Conservation (phyloP, 2,329 filamentous ascomycete species). For the Arthrobotrys conoides region DNA sequence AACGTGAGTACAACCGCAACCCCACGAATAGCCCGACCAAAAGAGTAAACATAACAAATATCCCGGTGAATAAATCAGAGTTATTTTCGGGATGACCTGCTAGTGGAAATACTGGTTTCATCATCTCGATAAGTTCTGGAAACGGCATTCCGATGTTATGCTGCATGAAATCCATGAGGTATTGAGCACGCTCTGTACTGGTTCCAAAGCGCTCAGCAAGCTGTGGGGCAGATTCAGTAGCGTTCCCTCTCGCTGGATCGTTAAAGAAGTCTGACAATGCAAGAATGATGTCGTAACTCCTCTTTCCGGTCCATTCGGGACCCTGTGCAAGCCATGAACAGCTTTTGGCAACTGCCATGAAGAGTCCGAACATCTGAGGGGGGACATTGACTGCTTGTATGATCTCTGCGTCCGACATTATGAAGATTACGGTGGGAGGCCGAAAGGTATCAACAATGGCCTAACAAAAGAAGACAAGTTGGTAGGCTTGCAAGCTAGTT, state of each 20-base stretch:
- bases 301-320: constrained; percentile 18
- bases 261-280: constrained; percentile 33
- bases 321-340: constrained; percentile 38
- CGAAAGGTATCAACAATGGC: neutral
- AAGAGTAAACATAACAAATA: constrained; percentile 60
- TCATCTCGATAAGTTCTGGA: constrained; percentile 33
- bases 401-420: constrained; percentile 14
- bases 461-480: neutral
- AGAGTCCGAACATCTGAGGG: constrained; percentile 9
- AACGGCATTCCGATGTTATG: constrained; percentile 13
- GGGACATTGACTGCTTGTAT: constrained; percentile 28
- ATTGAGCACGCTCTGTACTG: constrained; percentile 32
- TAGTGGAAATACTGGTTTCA: constrained; percentile 22
- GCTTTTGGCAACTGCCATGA: constrained; percentile 7
- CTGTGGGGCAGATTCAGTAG: constrained; percentile 23
- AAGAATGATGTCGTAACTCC: constrained; percentile 25
- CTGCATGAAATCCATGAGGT: constrained; percentile 28
- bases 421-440: neutral
- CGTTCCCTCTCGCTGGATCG: constrained; percentile 19
- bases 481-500: neutral
- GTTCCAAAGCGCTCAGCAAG: constrained; percentile 30
- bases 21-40: constrained; percentile 26
- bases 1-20: constrained; percentile 35
- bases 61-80: constrained; percentile 20
- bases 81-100: constrained; percentile 38